Evolutionary conservation across 2,329 filamentous ascomycete genomes (phyloP), one percentile per base, ranked within the genome.

Genomic region (Periconia digitata): DNA sequence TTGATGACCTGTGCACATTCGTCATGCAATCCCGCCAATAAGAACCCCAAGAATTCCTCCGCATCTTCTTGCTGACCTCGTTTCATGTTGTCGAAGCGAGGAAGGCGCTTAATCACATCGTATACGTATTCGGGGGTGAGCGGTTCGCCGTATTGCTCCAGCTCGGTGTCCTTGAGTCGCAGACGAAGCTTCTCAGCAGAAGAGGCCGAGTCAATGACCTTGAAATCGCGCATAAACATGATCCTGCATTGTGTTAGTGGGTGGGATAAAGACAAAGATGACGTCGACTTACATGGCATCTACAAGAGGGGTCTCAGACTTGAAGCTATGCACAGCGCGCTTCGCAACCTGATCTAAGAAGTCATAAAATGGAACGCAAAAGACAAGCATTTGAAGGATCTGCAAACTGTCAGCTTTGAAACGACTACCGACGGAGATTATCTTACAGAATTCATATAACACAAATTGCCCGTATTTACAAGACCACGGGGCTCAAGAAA

Each of bases 391-490:
- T 86, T 99, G 94, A 57, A 99, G 81, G 71, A 97, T 86, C 91
- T 96, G 57, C 4, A 7, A 7, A 7, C 81, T 64, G 80, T 46
- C 22, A 38, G 16, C 13, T 13, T 29, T 8, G 12, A 8, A 8
- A 29, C 21, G 13, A 7, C 0, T 24, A 16, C 6, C 15, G 16
- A 6, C 3, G 15, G n/a, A n/a, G 8, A n/a, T 3, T 12, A 18
- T 76, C 89, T 75, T 80, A 96, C 92, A 55, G 94, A 96, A 77
- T 97, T 99, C 94, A 99, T 97, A 75, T 99, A 99, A 74, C 94
- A 99, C 89, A 97, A 95, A 69, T 99, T 97, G 42, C 94, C 94
- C 35, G 92, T 95, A 74, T 99, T 99, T 59, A 96, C 89, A 65
- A 99, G 81, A 41, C 94, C 94, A 58, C 92, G 84, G 43, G 94